Evolutionary conservation across 257 asterid genomes (phyloP).

Genomic region (Solanum tarapatanum): DNA sequence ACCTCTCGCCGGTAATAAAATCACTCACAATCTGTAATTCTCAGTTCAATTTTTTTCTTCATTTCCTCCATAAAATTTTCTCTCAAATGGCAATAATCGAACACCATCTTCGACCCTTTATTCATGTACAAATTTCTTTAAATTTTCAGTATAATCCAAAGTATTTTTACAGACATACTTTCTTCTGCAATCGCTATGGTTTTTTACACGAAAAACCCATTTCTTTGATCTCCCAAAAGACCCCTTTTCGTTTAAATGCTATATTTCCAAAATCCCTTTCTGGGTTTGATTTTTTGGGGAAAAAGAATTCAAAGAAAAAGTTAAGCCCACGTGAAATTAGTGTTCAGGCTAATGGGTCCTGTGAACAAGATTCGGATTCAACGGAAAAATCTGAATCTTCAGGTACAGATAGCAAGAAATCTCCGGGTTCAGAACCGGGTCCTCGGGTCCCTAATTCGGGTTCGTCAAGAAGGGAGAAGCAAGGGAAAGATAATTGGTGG

Average conservation of each 20-base stretch:
- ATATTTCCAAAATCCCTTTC: slow-evolving; percentile 21
- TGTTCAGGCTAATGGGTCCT: slow-evolving; percentile 47
- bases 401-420: slow-evolving; percentile 40
- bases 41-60: background rate
- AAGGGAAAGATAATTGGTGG: slow-evolving; percentile 72
- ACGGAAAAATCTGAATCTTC: slow-evolving; percentile 38
- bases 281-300: slow-evolving; percentile 10
- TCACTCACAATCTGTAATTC: slow-evolving; percentile 17
- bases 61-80: background rate
- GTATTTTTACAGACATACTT: slow-evolving; percentile 18
- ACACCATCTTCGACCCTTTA: slow-evolving; percentile 17
- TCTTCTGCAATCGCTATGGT: slow-evolving; percentile 33
- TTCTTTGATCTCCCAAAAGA: slow-evolving; percentile 10
- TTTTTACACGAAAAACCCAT: slow-evolving; percentile 20
- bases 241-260: slow-evolving; percentile 30
- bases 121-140: slow-evolving; percentile 42
- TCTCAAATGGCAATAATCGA: slow-evolving; percentile 11
- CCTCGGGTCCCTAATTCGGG: slow-evolving; percentile 18
- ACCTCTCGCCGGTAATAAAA: slow-evolving; percentile 24
- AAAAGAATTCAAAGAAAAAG: slow-evolving; percentile 7
- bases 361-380: slow-evolving; percentile 80
- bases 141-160: slow-evolving; percentile 24
- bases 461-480: slow-evolving; percentile 42
- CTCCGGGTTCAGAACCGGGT: slow-evolving; percentile 7
- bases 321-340: background rate